Evolutionary conservation across 2,329 filamentous ascomycete species (phyloP).

Genomic region (Thelonectria blattea): DNA sequence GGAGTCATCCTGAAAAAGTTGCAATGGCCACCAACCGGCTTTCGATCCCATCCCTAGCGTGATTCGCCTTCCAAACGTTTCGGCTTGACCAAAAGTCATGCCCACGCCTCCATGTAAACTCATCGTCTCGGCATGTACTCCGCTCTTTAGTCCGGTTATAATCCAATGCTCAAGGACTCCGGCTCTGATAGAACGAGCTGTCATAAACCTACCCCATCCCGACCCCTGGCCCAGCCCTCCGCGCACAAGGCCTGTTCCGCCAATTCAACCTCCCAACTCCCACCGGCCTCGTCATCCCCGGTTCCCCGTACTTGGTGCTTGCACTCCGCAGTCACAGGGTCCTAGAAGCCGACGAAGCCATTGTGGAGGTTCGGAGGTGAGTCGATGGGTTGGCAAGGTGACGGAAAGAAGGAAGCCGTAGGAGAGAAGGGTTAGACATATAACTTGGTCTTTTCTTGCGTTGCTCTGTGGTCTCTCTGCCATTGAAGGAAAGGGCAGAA

Average conservation of each 20-base stretch:
- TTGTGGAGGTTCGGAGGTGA: slow-evolving; percentile 3
- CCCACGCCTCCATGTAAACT: neutral
- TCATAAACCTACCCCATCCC: slow-evolving; percentile 11
- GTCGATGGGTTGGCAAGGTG: slow-evolving; percentile 3
- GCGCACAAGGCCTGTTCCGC: neutral
- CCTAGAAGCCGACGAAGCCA: slow-evolving; percentile 2
- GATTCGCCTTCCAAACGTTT: neutral
- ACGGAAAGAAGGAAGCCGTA: neutral
- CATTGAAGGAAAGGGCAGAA: slow-evolving; percentile 54
- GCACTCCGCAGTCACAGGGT: slow-evolving; percentile 36
- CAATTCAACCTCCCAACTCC: slow-evolving; percentile 7
- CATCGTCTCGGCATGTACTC: slow-evolving; percentile 54
- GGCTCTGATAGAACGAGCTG: slow-evolving; percentile 68
- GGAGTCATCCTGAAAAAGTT: neutral
- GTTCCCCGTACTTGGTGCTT: slow-evolving; percentile 39
- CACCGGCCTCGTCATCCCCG: slow-evolving; percentile 18
- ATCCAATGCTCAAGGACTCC: slow-evolving; percentile 63
- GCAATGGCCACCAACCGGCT: neutral
- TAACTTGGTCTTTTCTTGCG: slow-evolving; percentile 58
- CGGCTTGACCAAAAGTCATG: neutral
- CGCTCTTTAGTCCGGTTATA: slow-evolving; percentile 66
- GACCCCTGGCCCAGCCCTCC: slow-evolving; percentile 14
- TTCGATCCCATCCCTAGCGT: neutral
- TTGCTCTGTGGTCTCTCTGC: slow-evolving; percentile 65
- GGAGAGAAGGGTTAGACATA: slow-evolving; percentile 7